Base-by-base conservation (phyloP, 805 yeast species). In the Candida nonsorbophila region DNA sequence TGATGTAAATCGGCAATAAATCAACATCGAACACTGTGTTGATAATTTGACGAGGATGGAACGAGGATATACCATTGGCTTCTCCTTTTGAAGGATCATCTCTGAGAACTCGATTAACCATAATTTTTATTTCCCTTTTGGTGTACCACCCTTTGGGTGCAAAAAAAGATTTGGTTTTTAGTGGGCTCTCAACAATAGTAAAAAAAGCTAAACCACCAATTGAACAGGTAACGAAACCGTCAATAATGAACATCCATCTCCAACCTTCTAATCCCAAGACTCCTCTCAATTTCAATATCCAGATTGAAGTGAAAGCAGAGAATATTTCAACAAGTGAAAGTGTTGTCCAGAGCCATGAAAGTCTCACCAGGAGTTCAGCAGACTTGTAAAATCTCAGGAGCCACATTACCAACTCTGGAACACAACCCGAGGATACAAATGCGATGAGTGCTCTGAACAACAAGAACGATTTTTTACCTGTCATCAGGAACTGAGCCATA, bases 221-320 rank as follows among this genome's bases (percentile, higher is more conserved):
- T 2, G 44, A 14, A 4, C 76, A 49, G 2, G 85, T 75, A 24
- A 76, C 39, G 5, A 67, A 28, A 4, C 86, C 85, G 44, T 78
- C 83, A 29, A 80, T 61, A n/a, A 79, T 41, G 40, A 79, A 79
- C 16, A 79, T 54, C 74, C 78, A 79, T 26, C 67, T 59, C 85
- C 85, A 79, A 17, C 51, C 51, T 17, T 32, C 41, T 33, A 34
- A 29, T 8, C 42, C 40, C n/a, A 20, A 14, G 5, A 30, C 16
- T 4, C 44, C 41, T 5, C 41, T 16, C 29, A 39, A 25, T 20
- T 36, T 27, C n/a, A 45, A 31, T 14, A 44, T 35, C 5, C 42
- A 44, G n/a, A 36, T 27, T 6, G 46, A 44, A 6, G 41, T 18
- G 7, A 44, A 22, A 4, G 47, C 36, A 5, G 23, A 21, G 7